Evolutionary conservation across 768 basidiomycete species (phyloP).

Genomic region (Suillus variegatus): DNA sequence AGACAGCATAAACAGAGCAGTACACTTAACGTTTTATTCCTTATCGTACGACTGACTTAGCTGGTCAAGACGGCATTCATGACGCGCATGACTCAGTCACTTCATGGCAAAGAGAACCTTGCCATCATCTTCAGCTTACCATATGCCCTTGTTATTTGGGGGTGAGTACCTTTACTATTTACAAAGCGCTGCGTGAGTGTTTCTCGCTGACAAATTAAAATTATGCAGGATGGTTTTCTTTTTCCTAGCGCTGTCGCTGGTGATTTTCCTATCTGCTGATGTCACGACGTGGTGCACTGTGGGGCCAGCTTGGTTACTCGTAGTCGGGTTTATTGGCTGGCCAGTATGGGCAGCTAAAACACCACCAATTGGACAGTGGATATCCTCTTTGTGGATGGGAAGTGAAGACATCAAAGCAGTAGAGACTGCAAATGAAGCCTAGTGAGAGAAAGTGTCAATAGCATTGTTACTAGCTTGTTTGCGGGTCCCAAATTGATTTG

Average conservation of each 20-base stretch:
- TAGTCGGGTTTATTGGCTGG: background rate
- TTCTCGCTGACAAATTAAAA: background rate
- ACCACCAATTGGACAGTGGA: background rate
- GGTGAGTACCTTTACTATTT: constrained; percentile 33
- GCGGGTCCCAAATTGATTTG: too few relatives aligned
- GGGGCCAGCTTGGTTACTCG: constrained; percentile 5
- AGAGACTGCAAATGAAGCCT: too few relatives aligned
- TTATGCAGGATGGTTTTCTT: constrained; percentile 12
- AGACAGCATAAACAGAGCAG: constrained; percentile 39
- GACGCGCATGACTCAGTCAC: constrained; percentile 16
- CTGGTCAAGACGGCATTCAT: background rate
- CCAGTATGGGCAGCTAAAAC: background rate
- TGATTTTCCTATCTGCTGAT: constrained; percentile 5
- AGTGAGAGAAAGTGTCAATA: background rate
- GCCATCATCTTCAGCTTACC: constrained; percentile 53
- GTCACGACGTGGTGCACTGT: background rate
- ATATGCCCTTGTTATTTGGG: constrained; percentile 53
- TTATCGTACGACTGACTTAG: background rate
- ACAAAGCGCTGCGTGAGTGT: background rate
- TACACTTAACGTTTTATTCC: constrained; percentile 20
- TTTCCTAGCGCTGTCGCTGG: constrained; percentile 6
- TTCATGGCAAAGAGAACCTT: constrained; percentile 42
- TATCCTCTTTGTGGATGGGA: background rate
- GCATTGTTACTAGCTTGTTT: too few relatives aligned
- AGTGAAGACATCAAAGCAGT: background rate